Conservation (phyloP, 2,329 filamentous ascomycete genomes). For the Cryphonectria carpinicola region DNA sequence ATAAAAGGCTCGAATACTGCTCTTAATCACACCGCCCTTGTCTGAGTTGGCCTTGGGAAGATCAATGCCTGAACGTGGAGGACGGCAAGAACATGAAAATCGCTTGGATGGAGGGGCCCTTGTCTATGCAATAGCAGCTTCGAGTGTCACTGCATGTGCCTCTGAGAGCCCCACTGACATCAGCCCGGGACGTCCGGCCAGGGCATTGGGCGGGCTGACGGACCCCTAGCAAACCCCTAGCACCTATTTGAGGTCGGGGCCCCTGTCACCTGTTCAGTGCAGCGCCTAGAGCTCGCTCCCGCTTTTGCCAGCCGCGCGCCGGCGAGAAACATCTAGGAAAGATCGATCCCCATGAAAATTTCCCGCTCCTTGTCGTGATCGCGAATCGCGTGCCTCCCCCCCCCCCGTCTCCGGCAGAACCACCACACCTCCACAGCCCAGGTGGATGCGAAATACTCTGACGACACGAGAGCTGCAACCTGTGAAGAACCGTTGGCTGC, state of each 20-base stretch:
- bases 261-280: neutral
- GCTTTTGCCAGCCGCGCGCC: neutral
- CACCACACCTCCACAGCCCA: neutral
- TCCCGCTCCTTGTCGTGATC: neutral
- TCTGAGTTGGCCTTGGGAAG: conserved; percentile 1
- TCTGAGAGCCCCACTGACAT: conserved; percentile 22
- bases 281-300: neutral
- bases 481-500: neutral
- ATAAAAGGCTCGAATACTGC: neutral
- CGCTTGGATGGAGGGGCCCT: conserved; percentile 24
- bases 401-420: neutral
- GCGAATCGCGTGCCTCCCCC: neutral
- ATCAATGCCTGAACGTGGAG: conserved; percentile 4
- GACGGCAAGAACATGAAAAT: conserved; percentile 19
- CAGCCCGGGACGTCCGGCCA: conserved; percentile 24
- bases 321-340: neutral
- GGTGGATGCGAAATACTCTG: neutral
- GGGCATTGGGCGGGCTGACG: conserved; percentile 3
- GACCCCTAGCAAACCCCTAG: conserved; percentile 1
- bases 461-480: conserved; percentile 10
- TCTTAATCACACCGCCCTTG: conserved; percentile 15
- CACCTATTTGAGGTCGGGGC: neutral
- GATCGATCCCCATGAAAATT: neutral
- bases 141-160: conserved; percentile 10
- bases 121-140: conserved; percentile 2